phyloP scores from a whole-genome alignment of 352 stramenopile genomes.

The Globisporangium carolinianum region DNA sequence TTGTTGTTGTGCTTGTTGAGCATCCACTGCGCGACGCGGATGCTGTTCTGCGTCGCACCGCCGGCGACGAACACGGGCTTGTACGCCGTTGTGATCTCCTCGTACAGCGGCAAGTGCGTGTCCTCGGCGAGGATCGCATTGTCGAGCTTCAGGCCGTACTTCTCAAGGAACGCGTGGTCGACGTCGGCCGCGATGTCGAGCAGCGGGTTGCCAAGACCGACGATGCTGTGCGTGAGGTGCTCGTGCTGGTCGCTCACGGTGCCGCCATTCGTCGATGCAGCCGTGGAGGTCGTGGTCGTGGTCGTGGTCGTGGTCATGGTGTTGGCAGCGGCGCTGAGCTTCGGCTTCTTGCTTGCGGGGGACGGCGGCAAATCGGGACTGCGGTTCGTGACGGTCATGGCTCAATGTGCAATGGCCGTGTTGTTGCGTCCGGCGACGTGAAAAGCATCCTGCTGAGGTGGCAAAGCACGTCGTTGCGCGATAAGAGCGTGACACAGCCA shows the following conservation, averaged over 20 bases:
- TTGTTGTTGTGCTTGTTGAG: slow-evolving; percentile 78
- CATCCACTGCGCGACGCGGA: slow-evolving; percentile 99
- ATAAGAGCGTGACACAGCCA: too few species aligned
- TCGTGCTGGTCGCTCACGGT: slow-evolving; percentile 25
- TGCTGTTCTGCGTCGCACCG: slow-evolving; percentile 98
- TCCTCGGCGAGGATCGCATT: slow-evolving; percentile 98
- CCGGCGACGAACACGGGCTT: slow-evolving; percentile 95
- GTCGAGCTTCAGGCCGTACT: slow-evolving; percentile 94
- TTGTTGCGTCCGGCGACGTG: slow-evolving; percentile 1
- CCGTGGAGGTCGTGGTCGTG: background rate
- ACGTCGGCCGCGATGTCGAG: slow-evolving; percentile 97
- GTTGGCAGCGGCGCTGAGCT: slow-evolving; percentile 4
- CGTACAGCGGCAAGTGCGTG: slow-evolving; percentile 96
- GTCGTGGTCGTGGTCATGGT: background rate
- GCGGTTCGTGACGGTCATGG: slow-evolving; percentile 7
- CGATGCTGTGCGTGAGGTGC: slow-evolving; percentile 64
- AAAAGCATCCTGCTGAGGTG: background rate
- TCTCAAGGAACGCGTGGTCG: slow-evolving; percentile 90
- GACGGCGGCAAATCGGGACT: slow-evolving; percentile 14
- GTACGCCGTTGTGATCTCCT: slow-evolving; percentile 89
- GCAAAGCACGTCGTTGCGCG: too few species aligned
- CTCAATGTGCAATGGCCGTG: slow-evolving; percentile 3
- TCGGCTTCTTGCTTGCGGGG: slow-evolving; percentile 18
- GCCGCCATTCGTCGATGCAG: too few species aligned
- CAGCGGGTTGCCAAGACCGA: slow-evolving; percentile 98